Percentiles rank a stretch among this genome's conserved stretches.
phyloP scores from a whole-genome alignment of 306 rosid genomes.

The Morella rubra region DNA sequence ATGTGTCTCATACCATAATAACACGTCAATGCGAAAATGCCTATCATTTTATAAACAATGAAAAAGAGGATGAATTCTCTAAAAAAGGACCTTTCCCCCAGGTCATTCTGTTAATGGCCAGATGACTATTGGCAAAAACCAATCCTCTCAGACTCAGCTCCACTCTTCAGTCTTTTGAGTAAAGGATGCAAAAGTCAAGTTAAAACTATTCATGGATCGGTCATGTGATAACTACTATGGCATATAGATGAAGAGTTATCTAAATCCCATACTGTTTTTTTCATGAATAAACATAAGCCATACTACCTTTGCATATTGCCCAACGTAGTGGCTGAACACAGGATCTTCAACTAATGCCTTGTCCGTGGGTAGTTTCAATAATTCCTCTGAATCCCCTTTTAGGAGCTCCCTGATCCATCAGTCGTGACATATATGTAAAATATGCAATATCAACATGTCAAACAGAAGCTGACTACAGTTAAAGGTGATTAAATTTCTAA shows the following conservation, averaged over 20 bases:
- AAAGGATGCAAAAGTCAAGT: background rate
- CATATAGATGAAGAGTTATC: background rate
- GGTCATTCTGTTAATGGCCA: background rate
- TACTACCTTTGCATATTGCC: conserved; percentile 58
- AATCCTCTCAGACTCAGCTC: background rate
- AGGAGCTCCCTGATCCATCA: conserved; percentile 53
- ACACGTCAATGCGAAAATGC: background rate
- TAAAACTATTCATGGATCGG: background rate
- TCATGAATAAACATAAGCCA: background rate
- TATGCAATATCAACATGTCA: background rate
- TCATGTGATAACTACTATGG: background rate
- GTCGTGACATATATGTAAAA: background rate
- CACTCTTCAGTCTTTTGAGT: background rate
- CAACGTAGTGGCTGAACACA: conserved; percentile 48
- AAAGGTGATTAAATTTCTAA: background rate
- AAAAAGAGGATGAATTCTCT: too few relatives aligned
- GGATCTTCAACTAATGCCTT: conserved; percentile 58
- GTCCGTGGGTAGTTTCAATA: conserved; percentile 74
- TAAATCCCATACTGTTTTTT: background rate
- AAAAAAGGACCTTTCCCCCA: background rate
- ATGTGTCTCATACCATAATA: background rate
- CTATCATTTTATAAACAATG: background rate
- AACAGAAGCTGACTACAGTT: background rate
- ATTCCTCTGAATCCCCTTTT: conserved; percentile 36
- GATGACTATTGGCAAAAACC: background rate